Evolutionary conservation across 345 rosid species (phyloP).

Genomic region (Aquilaria malaccensis): DNA sequence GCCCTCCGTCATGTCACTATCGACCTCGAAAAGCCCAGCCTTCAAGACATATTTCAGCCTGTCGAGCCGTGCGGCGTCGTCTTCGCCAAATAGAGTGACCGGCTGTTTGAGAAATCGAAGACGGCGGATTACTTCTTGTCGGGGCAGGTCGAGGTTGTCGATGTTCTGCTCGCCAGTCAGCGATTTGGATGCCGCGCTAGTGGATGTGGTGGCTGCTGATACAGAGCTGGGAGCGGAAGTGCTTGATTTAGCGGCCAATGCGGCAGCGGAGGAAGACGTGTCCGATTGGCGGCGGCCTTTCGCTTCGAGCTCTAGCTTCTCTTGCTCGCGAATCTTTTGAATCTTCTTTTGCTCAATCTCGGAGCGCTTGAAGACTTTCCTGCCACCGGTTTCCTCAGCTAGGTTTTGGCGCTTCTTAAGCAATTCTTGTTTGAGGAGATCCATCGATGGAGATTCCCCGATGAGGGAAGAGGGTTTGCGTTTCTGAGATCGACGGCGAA

Average conservation of each 20-base stretch:
- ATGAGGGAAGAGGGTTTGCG: no score
- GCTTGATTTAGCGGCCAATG: constrained; percentile 24
- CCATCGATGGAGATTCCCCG: constrained; percentile 33
- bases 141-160: constrained; percentile 70
- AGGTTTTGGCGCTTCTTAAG: constrained; percentile 64
- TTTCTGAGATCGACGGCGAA: no score
- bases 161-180: constrained; percentile 72
- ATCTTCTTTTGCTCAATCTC: constrained; percentile 85
- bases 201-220: constrained; percentile 26
- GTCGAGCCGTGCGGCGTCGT: constrained; percentile 76
- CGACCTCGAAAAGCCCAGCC: constrained; percentile 86
- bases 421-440: constrained; percentile 70
- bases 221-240: constrained; percentile 30
- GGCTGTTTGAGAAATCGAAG: constrained; percentile 91
- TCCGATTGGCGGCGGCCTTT: constrained; percentile 51
- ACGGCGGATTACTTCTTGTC: constrained; percentile 87
- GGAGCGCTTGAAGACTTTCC: constrained; percentile 73
- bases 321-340: constrained; percentile 87
- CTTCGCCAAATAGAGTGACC: constrained; percentile 91
- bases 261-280: constrained; percentile 19
- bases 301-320: constrained; percentile 79
- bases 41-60: constrained; percentile 75
- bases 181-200: constrained; percentile 49
- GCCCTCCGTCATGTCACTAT: constrained; percentile 88
- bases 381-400: constrained; percentile 74